phyloP scores from a whole-genome alignment of 108 stramenopile species.

The Chaetoceros tenuissimus region DNA sequence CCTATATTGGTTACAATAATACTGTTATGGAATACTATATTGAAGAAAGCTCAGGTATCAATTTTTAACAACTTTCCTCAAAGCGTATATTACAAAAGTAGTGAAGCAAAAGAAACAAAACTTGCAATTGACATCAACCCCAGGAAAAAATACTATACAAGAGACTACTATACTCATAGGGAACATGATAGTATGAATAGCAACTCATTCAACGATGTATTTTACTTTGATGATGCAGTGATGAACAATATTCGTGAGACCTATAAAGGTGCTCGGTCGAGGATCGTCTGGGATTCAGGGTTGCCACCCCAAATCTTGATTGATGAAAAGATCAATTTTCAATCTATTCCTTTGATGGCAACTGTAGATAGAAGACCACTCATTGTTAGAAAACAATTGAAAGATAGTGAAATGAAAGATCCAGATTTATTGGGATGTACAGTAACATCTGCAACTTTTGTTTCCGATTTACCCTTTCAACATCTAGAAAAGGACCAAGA shows the following conservation, averaged over 20 bases:
- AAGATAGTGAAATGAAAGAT: not conserved
- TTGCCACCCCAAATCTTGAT: not conserved
- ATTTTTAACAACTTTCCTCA: not conserved
- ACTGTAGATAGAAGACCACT: conserved; percentile 16
- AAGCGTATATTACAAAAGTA: not conserved
- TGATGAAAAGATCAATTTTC: not conserved
- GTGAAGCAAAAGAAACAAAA: not conserved
- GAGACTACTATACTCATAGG: not conserved
- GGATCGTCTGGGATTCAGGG: not conserved
- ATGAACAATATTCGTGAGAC: conserved; percentile 10
- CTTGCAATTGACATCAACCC: not conserved
- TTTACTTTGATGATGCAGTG: conserved; percentile 8
- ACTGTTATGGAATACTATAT: not conserved
- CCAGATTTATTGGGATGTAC: conserved; percentile 7
- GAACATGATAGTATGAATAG: not conserved
- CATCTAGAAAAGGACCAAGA: not conserved
- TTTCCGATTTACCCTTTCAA: conserved; percentile 1
- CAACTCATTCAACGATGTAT: conserved; percentile 6
- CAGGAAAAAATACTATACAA: not conserved
- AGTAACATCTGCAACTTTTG: conserved; percentile 9
- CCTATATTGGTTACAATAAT: not conserved
- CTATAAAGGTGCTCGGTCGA: conserved; percentile 8
- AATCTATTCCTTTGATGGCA: conserved; percentile 5
- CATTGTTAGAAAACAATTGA: conserved; percentile 11
- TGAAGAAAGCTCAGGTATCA: not conserved